Evolutionary conservation across 2,329 filamentous ascomycete genomes (phyloP).

Genomic region (Cephalotrichum gorgonifer): DNA sequence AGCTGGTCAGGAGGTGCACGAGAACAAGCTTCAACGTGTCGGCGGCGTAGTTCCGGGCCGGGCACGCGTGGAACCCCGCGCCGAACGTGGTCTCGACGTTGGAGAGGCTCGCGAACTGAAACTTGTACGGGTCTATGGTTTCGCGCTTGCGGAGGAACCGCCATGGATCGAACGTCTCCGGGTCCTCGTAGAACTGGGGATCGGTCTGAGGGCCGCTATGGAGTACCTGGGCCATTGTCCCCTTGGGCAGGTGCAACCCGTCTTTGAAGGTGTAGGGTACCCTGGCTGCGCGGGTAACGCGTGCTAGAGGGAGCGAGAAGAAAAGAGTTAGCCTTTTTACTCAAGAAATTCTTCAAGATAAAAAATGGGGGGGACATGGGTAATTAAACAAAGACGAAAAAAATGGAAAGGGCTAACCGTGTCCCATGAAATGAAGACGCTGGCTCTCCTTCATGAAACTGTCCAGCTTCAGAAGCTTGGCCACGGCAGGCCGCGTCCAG

Average conservation of each 20-base stretch:
- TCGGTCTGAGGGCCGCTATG: slow-evolving; percentile 10
- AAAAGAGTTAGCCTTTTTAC: neutral
- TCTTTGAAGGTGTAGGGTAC: slow-evolving; percentile 7
- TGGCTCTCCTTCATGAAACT: slow-evolving; percentile 29
- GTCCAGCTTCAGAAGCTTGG: slow-evolving; percentile 27
- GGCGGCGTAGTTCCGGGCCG: slow-evolving; percentile 27
- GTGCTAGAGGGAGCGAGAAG: neutral
- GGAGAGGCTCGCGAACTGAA: slow-evolving; percentile 21
- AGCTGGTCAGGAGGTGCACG: slow-evolving; percentile 15
- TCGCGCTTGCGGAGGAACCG: slow-evolving; percentile 16
- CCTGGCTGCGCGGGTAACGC: slow-evolving; percentile 1
- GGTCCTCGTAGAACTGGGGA: slow-evolving; percentile 11
- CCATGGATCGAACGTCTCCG: slow-evolving; percentile 13
- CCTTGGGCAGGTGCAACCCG: slow-evolving; percentile 13
- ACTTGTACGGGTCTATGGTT: slow-evolving; percentile 6
- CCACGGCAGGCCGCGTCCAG: slow-evolving; percentile 23
- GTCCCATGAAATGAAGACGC: slow-evolving; percentile 12
- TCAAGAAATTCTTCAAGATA: neutral
- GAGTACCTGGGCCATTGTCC: slow-evolving; percentile 10
- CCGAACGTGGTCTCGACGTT: slow-evolving; percentile 22
- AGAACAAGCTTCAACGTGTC: slow-evolving; percentile 24
- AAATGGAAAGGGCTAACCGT: too few species aligned
- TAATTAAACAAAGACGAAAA: too few species aligned
- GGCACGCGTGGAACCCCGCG: slow-evolving; percentile 26
- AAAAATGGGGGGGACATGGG: neutral